phyloP scores from a whole-genome alignment of 176 grass and related monocot genomes.

The Eragrostis nindensis region DNA sequence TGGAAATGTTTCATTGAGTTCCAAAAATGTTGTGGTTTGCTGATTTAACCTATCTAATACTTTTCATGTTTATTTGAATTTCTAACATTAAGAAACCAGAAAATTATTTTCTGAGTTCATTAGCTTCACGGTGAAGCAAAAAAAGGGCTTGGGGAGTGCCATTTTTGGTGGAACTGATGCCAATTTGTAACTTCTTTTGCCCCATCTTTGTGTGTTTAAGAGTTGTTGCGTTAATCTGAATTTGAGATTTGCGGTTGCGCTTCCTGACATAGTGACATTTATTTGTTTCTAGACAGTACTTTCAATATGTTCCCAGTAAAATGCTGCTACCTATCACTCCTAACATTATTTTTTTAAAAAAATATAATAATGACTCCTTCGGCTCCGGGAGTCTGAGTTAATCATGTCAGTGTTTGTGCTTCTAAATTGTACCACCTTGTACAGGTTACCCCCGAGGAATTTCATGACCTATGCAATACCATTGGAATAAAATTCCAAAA shows the following conservation, averaged over 20 bases:
- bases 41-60: not conserved
- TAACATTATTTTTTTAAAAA: constrained; percentile 3
- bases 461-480: constrained; percentile 87
- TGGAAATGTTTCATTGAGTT: not conserved
- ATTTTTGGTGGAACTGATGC: not conserved
- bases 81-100: not conserved
- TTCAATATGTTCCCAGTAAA: not conserved
- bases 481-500: constrained; percentile 97
- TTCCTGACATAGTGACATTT: not conserved
- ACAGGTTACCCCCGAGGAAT: constrained; percentile 97
- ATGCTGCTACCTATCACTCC: not conserved
- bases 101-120: not conserved
- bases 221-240: not conserved
- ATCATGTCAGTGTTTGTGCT: constrained; percentile 4
- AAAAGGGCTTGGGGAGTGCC: constrained; percentile 17
- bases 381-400: not conserved
- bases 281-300: not conserved
- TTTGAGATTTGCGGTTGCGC: not conserved
- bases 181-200: constrained; percentile 20
- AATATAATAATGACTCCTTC: not conserved
- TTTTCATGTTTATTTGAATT: not conserved
- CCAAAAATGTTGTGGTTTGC: not conserved
- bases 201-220: not conserved
- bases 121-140: constrained; percentile 22
- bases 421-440: constrained; percentile 36